Evolutionary conservation across 179 eudicot species (phyloP).

Genomic region (Drosera spatulata): DNA sequence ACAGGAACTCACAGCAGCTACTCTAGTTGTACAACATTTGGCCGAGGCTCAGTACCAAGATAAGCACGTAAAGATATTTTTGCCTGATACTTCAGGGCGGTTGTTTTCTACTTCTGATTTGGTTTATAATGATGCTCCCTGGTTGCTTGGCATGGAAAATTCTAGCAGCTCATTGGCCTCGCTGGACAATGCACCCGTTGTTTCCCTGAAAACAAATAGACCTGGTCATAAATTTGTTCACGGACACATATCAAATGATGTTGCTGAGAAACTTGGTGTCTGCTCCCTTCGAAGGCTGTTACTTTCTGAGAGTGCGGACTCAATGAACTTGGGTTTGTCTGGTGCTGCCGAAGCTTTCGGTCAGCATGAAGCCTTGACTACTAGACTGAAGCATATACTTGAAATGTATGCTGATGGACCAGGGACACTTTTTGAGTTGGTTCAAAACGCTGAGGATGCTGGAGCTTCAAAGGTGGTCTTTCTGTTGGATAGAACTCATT

Average conservation of each 20-base stretch:
- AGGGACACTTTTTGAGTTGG: slow-evolving; percentile 89
- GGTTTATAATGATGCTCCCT: slow-evolving; percentile 98
- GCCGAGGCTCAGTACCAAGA: slow-evolving; percentile 60
- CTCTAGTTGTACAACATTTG: slow-evolving; percentile 89
- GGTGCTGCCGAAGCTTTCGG: slow-evolving; percentile 99
- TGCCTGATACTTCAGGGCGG: slow-evolving; percentile 76
- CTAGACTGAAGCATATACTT: slow-evolving; percentile 94
- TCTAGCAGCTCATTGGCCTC: slow-evolving; percentile 27
- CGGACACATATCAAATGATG: slow-evolving; percentile 93
- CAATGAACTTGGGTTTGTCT: slow-evolving; percentile 90
- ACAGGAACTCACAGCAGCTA: slow-evolving; percentile 81
- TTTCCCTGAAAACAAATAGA: slow-evolving; percentile 42
- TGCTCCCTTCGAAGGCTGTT: slow-evolving; percentile 88
- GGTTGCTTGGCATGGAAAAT: slow-evolving; percentile 93
- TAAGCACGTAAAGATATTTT: slow-evolving; percentile 52
- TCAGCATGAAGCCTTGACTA: slow-evolving; percentile 99
- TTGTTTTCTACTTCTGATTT: slow-evolving; percentile 66
- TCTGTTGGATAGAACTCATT: slow-evolving; percentile 89
- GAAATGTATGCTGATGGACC: slow-evolving; percentile 99
- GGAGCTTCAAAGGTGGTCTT: slow-evolving; percentile 86
- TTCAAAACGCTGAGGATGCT: slow-evolving; percentile 99
- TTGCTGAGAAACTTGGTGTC: slow-evolving; percentile 98
- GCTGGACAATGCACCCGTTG: slow-evolving; percentile 30
- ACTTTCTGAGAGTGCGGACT: slow-evolving; percentile 99
- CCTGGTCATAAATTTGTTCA: slow-evolving; percentile 86